Evolutionary conservation across 805 yeast species (phyloP).

Genomic region (Kuraishia piskuri): DNA sequence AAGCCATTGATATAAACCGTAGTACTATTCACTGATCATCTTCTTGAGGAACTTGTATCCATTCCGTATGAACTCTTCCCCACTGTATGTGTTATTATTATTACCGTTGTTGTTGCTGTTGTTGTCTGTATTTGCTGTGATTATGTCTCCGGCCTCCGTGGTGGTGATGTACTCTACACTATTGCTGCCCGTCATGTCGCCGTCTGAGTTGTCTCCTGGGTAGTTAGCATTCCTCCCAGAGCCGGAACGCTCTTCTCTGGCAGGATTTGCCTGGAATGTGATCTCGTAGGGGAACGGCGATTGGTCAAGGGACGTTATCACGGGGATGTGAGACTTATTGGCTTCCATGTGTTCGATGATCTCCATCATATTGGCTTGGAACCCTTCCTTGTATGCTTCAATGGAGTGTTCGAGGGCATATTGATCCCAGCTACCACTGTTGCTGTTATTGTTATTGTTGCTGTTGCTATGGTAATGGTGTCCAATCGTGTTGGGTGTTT

Average conservation of each 20-base stretch:
- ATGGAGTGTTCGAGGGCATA: slow-evolving; percentile 14
- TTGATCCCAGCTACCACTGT: slow-evolving; percentile 20
- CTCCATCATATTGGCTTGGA: slow-evolving; percentile 29
- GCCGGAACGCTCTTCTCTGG: slow-evolving; percentile 4
- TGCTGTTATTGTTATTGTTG: no score
- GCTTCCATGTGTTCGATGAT: slow-evolving; percentile 46
- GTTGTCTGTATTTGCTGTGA: slow-evolving; percentile 8
- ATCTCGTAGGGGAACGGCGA: slow-evolving; percentile 57
- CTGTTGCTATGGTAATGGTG: no score
- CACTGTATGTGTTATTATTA: slow-evolving; percentile 10
- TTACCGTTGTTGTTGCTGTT: slow-evolving; percentile 5
- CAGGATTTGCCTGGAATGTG: slow-evolving; percentile 11
- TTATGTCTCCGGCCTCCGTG: slow-evolving; percentile 16
- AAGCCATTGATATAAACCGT: background rate
- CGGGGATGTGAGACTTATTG: slow-evolving; percentile 64
- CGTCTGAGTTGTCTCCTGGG: background rate
- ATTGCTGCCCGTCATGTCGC: slow-evolving; percentile 2
- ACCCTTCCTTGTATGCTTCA: slow-evolving; percentile 25
- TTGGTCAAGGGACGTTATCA: slow-evolving; percentile 56
- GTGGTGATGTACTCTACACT: slow-evolving; percentile 20
- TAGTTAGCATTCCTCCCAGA: background rate
- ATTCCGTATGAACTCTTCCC: slow-evolving; percentile 23
- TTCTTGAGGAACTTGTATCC: slow-evolving; percentile 32
- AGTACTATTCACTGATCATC: slow-evolving; percentile 20
- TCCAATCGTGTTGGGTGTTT: slow-evolving; percentile 7